These are phyloP conservation scores for Globisporangium spinosum DNA, from an alignment of 352 stramenopile species.

Conservation along the genomic window DNA sequence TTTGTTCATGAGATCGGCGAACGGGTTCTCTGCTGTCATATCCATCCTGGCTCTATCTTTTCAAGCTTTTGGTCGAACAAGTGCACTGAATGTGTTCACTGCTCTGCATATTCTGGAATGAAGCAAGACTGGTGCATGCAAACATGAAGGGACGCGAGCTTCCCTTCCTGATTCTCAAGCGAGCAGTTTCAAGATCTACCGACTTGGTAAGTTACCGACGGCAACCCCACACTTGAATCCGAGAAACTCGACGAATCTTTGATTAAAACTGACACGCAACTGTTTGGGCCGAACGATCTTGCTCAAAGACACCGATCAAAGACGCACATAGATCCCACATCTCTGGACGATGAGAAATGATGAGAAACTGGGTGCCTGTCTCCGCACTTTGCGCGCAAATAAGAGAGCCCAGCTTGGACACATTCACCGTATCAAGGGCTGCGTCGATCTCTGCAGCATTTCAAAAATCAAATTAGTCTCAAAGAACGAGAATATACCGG, in stretches of 20 bases:
- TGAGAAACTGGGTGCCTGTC: not conserved
- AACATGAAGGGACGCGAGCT: constrained; percentile 6
- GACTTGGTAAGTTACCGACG: not conserved
- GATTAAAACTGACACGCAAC: constrained; percentile 26
- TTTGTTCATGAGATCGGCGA: constrained; percentile 82
- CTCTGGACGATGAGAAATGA: constrained; percentile 21
- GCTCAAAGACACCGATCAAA: constrained; percentile 30
- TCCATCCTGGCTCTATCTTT: constrained; percentile 37
- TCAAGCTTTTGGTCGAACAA: not conserved
- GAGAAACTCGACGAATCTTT: not conserved
- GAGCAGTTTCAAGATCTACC: constrained; percentile 13
- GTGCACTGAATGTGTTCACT: not conserved
- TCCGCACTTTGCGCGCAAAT: not conserved
- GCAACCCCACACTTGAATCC: not conserved
- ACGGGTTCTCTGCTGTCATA: constrained; percentile 63
- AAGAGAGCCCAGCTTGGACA: not conserved
- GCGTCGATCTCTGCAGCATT: not conserved
- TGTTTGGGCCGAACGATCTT: constrained; percentile 24
- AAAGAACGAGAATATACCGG: not conserved
- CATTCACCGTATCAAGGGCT: not conserved
- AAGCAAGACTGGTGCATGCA: not conserved
- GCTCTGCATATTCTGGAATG: constrained; percentile 2
- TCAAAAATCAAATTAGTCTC: not conserved
- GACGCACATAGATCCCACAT: constrained; percentile 28
- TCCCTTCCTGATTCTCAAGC: not conserved